Evolutionary conservation across 495 filamentous ascomycete genomes (phyloP).

Genomic region (Lasiosphaeriaceae sp.): DNA sequence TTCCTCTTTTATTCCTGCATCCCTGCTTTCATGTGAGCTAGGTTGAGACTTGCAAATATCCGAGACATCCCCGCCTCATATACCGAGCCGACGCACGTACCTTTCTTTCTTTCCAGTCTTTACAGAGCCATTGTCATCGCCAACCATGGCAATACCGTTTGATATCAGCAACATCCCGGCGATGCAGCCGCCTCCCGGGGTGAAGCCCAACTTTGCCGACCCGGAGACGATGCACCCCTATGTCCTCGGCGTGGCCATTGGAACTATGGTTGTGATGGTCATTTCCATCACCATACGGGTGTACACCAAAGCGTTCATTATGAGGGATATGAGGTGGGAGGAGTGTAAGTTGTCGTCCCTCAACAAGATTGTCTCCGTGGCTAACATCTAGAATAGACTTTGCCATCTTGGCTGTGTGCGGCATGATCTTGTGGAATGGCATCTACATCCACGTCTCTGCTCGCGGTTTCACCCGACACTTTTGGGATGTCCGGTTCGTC

Average conservation of each 20-base stretch:
- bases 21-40: background rate
- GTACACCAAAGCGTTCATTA: constrained; percentile 17
- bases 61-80: background rate
- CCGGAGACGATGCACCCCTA: constrained; percentile 16
- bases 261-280: constrained; percentile 16
- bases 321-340: constrained; percentile 18
- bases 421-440: constrained; percentile 23
- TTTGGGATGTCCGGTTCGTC: constrained; percentile 19
- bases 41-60: background rate
- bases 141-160: background rate
- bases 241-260: constrained; percentile 16
- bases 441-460: constrained; percentile 22
- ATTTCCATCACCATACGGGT: constrained; percentile 16
- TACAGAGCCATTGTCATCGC: background rate
- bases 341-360: constrained; percentile 12
- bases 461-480: constrained; percentile 20
- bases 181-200: constrained; percentile 23
- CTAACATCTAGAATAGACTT: background rate
- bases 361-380: background rate
- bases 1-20: background rate
- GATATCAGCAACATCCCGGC: constrained; percentile 16
- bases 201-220: constrained; percentile 17
- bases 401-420: constrained; percentile 14
- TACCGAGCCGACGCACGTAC: background rate
- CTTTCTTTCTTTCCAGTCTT: background rate